Evolutionary conservation across 2,329 filamentous ascomycete genomes (phyloP).

Genomic region (Parafenestella ontariensis): DNA sequence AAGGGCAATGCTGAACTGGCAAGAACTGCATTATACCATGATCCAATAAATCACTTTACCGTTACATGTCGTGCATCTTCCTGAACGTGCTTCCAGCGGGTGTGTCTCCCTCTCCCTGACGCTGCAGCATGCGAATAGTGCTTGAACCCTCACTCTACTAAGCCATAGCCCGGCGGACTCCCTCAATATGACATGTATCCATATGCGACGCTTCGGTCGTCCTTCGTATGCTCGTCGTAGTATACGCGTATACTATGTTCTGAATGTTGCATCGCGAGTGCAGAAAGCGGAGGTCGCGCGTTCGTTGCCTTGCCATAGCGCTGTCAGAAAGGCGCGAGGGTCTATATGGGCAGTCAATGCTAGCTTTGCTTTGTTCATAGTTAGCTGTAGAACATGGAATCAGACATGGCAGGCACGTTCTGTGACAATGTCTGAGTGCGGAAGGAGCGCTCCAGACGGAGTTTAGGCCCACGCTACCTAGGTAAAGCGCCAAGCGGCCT

Average conservation of each 20-base stretch:
- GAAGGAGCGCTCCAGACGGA: slow-evolving; percentile 12
- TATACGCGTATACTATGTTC: neutral
- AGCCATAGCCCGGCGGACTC: neutral
- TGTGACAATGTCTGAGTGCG: slow-evolving; percentile 6
- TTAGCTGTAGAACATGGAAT: neutral
- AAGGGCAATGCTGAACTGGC: neutral
- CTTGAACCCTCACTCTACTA: neutral
- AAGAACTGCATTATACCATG: neutral
- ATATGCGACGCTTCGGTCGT: neutral
- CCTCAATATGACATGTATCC: neutral
- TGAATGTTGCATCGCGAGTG: neutral
- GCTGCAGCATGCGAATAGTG: neutral
- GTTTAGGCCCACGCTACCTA: slow-evolving; percentile 15
- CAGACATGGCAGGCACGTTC: neutral
- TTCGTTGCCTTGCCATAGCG: neutral
- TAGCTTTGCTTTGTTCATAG: neutral
- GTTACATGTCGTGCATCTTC: neutral
- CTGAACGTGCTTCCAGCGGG: neutral
- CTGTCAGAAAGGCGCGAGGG: neutral
- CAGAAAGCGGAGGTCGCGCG: neutral
- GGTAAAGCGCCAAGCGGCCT: too few relatives aligned
- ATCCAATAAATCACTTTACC: neutral
- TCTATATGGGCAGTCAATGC: neutral
- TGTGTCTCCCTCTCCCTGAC: neutral
- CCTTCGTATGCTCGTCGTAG: neutral